Evolutionary conservation across 805 yeast genomes (phyloP).

Genomic region (Kockiozyma suomiensis): DNA sequence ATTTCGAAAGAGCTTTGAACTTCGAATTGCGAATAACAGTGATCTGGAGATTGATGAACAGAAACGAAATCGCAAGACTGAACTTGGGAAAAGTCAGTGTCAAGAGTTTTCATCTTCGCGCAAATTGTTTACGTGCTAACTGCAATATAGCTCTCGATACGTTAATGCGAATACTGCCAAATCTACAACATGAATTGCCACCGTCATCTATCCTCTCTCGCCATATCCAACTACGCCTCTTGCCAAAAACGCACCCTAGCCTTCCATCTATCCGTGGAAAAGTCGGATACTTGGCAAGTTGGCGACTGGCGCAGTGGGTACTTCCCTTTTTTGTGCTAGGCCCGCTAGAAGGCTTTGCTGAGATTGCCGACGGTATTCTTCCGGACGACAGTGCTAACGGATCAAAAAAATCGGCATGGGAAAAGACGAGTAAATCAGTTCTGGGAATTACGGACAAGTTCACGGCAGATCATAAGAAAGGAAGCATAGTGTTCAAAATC

Average conservation of each 20-base stretch:
- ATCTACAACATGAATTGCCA: slow-evolving; percentile 23
- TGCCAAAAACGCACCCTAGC: slow-evolving; percentile 32
- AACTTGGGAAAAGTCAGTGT: slow-evolving; percentile 19
- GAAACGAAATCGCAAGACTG: slow-evolving; percentile 14
- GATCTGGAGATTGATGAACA: neutral
- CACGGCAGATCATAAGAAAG: slow-evolving; percentile 15
- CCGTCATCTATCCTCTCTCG: slow-evolving; percentile 28
- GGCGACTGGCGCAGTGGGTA: slow-evolving; percentile 33
- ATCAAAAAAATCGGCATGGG: slow-evolving; percentile 1
- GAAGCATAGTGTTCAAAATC: slow-evolving; percentile 22
- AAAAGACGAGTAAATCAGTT: neutral
- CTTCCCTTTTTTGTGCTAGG: slow-evolving; percentile 30
- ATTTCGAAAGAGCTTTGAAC: neutral
- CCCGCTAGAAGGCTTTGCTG: slow-evolving; percentile 30
- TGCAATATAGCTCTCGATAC: slow-evolving; percentile 23
- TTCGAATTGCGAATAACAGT: neutral
- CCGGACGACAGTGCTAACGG: neutral
- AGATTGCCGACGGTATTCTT: slow-evolving; percentile 12
- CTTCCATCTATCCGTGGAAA: slow-evolving; percentile 30
- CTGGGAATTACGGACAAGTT: neutral
- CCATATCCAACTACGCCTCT: slow-evolving; percentile 29
- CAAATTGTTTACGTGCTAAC: neutral
- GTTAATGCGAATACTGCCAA: slow-evolving; percentile 22
- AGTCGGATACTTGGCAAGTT: slow-evolving; percentile 27
- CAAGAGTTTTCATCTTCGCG: too few species aligned